Evolutionary conservation across 148 eudicot genomes (phyloP).

Genomic region (Rhododendron simsii): DNA sequence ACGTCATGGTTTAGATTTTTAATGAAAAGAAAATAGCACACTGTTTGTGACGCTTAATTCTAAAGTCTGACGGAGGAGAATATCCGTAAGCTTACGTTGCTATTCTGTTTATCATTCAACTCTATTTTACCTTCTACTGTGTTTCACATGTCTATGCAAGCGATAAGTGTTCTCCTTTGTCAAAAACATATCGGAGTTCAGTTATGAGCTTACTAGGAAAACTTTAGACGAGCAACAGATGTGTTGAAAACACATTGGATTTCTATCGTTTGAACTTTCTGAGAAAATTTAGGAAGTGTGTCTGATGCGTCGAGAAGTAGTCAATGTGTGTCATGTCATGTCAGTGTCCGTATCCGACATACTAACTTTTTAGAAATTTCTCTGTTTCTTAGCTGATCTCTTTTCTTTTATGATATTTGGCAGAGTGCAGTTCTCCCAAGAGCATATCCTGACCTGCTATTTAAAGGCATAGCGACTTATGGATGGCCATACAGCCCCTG

Average conservation of each 20-base stretch:
- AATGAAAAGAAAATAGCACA: background rate
- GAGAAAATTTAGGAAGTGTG: background rate
- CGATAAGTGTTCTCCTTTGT: background rate
- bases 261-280: background rate
- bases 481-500: slow-evolving; percentile 21
- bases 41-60: background rate
- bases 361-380: background rate
- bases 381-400: background rate
- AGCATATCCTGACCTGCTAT: slow-evolving; percentile 24
- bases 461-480: slow-evolving; percentile 30
- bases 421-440: slow-evolving; percentile 39
- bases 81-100: background rate
- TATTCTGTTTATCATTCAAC: background rate
- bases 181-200: background rate
- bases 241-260: background rate
- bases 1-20: background rate
- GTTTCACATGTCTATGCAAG: background rate
- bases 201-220: background rate
- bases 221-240: background rate
- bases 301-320: background rate
- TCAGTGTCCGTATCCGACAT: background rate
- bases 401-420: background rate
- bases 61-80: background rate
- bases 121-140: background rate
- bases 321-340: background rate